phyloP scores from a whole-genome alignment of 768 basidiomycete species.

The Boletus pseudo-olivaceus region DNA sequence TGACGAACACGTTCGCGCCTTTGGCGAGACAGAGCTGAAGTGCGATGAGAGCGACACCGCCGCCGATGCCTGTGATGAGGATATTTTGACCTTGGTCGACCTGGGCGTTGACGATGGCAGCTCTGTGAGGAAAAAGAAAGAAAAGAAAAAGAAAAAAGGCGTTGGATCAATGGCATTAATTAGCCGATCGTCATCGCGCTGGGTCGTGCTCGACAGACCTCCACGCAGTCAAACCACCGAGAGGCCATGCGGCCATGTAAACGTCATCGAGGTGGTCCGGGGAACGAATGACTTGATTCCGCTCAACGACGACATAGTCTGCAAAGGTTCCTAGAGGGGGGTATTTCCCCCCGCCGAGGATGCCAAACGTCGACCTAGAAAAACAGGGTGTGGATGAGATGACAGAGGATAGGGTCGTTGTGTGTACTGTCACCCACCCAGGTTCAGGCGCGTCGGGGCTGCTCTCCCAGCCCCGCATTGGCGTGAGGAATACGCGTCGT shows the following conservation, averaged over 20 bases:
- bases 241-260: constrained; percentile 73
- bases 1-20: constrained; percentile 80
- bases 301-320: constrained; percentile 71
- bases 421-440: constrained; percentile 37
- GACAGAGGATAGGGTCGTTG: neutral
- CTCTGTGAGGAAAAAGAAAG: constrained; percentile 39
- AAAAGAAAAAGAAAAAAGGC: neutral
- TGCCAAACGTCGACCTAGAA: constrained; percentile 47
- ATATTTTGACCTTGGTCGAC: constrained; percentile 66
- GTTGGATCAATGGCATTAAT: neutral
- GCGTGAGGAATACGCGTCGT: constrained; percentile 70
- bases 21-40: constrained; percentile 73
- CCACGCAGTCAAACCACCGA: constrained; percentile 80
- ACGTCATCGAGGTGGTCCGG: constrained; percentile 67
- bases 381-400: neutral
- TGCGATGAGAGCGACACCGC: constrained; percentile 76
- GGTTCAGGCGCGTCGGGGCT: constrained; percentile 64
- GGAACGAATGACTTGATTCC: constrained; percentile 60
- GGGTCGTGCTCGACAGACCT: constrained; percentile 43
- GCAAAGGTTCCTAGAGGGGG: constrained; percentile 69
- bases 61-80: constrained; percentile 79
- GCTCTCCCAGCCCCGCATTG: constrained; percentile 72
- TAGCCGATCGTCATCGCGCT: neutral
- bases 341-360: constrained; percentile 56
- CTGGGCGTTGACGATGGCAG: constrained; percentile 59